These are phyloP conservation scores for Rhodofomes roseus DNA, from an alignment of 1,284 basidiomycete species.

Conservation along the genomic window DNA sequence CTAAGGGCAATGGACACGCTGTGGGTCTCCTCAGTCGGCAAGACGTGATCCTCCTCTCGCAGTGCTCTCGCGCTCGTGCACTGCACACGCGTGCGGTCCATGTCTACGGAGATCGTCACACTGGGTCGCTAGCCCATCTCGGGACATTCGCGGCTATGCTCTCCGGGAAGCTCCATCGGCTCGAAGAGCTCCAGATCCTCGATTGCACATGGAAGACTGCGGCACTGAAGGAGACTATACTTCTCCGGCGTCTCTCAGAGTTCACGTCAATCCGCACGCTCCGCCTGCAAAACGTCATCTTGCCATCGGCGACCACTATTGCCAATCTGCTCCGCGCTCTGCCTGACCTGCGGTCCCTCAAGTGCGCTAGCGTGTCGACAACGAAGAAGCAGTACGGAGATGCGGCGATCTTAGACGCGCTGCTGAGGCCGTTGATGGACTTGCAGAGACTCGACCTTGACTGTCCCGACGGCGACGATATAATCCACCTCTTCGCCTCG, in stretches of 20 bases:
- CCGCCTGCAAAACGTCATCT: background rate
- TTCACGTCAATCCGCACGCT: background rate
- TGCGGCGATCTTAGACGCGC: background rate
- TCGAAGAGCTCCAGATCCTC: background rate
- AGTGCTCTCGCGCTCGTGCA: background rate
- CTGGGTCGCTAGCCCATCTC: background rate
- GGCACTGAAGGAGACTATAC: background rate
- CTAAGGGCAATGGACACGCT: background rate
- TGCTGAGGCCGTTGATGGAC: background rate
- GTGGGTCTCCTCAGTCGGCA: background rate
- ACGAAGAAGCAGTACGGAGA: background rate
- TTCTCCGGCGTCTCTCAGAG: background rate
- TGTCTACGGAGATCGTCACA: background rate
- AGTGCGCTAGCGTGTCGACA: background rate
- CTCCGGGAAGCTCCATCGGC: background rate
- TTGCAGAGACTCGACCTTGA: background rate
- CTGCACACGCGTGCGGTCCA: background rate
- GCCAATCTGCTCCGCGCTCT: background rate
- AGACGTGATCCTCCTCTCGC: background rate
- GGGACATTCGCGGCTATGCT: background rate
- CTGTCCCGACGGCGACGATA: background rate
- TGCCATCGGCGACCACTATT: background rate
- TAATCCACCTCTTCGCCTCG: background rate
- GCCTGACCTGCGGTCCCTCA: background rate
- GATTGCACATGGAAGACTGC: background rate